Evolutionary conservation across 2,329 filamentous ascomycete genomes (phyloP).

Genomic region (Nothomitra cinnamomea): DNA sequence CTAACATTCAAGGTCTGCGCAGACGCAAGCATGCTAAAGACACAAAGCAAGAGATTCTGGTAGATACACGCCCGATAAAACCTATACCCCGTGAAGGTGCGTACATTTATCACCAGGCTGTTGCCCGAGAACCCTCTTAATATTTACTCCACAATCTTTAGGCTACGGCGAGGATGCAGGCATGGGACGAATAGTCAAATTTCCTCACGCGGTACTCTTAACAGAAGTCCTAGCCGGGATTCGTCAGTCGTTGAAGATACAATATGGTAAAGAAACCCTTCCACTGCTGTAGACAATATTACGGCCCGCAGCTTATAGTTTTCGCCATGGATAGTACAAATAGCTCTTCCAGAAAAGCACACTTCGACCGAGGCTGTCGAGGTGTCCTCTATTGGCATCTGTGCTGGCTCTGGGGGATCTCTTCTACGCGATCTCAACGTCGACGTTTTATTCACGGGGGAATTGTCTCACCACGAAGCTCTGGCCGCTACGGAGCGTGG

Average conservation of each 20-base stretch:
- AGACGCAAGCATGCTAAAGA: too few relatives aligned
- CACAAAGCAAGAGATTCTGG: too few relatives aligned
- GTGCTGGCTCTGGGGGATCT: conserved; percentile 71
- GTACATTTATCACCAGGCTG: too few relatives aligned
- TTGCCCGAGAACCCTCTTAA: too few relatives aligned
- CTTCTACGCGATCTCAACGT: conserved; percentile 54
- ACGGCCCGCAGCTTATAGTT: too few relatives aligned
- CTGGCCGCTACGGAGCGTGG: conserved; percentile 73
- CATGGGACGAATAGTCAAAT: conserved; percentile 42
- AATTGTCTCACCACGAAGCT: conserved; percentile 86
- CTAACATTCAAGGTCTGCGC: background rate
- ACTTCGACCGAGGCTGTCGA: conserved; percentile 32
- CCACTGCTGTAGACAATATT: too few relatives aligned
- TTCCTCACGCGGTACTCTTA: conserved; percentile 34
- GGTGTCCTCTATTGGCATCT: conserved; percentile 63
- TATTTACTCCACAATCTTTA: background rate
- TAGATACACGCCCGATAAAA: too few relatives aligned
- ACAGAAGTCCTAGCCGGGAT: conserved; percentile 44
- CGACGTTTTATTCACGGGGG: conserved; percentile 77
- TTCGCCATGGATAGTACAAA: conserved; percentile 26
- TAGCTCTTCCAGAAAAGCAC: conserved; percentile 44
- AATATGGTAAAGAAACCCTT: background rate
- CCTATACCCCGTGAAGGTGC: too few relatives aligned
- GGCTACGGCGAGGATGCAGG: conserved; percentile 31
- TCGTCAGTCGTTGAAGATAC: conserved; percentile 40